phyloP scores from a whole-genome alignment of 2,329 filamentous ascomycete species.

The Epicoccum nigrum region DNA sequence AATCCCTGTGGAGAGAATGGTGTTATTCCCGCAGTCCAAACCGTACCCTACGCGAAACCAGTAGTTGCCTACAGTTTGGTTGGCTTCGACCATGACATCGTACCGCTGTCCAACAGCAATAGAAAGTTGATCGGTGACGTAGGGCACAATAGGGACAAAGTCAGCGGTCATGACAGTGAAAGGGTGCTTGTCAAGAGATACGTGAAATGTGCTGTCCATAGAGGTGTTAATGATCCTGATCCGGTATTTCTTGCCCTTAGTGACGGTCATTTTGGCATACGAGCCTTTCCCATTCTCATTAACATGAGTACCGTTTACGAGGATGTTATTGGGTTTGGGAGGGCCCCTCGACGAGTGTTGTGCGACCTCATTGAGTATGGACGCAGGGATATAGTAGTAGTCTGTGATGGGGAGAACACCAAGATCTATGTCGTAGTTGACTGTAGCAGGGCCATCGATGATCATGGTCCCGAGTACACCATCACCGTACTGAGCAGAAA shows the following conservation, averaged over 20 bases:
- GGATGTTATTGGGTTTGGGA: slow-evolving; percentile 52
- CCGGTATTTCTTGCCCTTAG: slow-evolving; percentile 59
- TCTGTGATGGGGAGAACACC: slow-evolving; percentile 66
- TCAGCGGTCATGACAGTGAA: slow-evolving; percentile 52
- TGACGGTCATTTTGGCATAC: slow-evolving; percentile 44
- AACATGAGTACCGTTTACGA: slow-evolving; percentile 63
- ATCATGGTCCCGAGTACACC: slow-evolving; percentile 51
- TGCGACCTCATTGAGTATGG: slow-evolving; percentile 39
- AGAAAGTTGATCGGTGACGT: slow-evolving; percentile 42
- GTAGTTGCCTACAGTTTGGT: slow-evolving; percentile 53
- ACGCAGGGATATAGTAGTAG: slow-evolving; percentile 60
- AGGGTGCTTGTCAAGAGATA: slow-evolving; percentile 49
- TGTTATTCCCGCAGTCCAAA: slow-evolving; percentile 38
- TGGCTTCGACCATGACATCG: slow-evolving; percentile 55
- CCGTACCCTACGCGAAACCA: slow-evolving; percentile 54
- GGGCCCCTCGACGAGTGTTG: slow-evolving; percentile 42
- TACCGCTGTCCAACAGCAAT: slow-evolving; percentile 52
- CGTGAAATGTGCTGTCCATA: slow-evolving; percentile 41
- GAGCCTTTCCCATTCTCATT: slow-evolving; percentile 49
- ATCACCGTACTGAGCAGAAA: slow-evolving; percentile 51
- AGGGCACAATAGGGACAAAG: slow-evolving; percentile 52
- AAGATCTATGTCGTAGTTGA: slow-evolving; percentile 64
- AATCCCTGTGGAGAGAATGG: slow-evolving; percentile 35
- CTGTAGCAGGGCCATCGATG: slow-evolving; percentile 51
- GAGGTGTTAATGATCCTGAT: slow-evolving; percentile 64